Evolutionary conservation across 148 eudicot genomes (phyloP).

Genomic region (Rheum nobile): DNA sequence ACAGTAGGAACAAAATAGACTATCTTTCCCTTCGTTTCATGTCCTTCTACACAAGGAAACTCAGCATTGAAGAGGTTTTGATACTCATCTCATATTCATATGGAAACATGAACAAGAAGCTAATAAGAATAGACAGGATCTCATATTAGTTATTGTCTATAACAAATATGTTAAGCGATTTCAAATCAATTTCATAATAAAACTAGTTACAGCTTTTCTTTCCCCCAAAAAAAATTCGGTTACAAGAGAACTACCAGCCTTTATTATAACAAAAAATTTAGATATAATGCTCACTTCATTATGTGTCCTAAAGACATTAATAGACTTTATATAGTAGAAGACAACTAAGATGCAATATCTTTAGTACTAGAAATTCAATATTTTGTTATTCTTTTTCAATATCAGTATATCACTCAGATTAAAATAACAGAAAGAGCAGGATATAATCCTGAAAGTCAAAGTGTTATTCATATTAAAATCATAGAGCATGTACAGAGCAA

Average conservation of each 20-base stretch:
- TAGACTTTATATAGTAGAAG: neutral
- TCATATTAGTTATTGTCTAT: neutral
- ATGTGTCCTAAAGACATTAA: neutral
- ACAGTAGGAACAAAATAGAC: neutral
- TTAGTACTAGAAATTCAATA: neutral
- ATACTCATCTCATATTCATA: neutral
- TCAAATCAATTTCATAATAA: neutral
- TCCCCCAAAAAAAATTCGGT: neutral
- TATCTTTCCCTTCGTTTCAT: neutral
- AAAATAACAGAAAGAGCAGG: neutral
- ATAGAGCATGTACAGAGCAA: constrained; percentile 31
- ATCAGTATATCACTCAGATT: neutral
- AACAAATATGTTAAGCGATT: neutral
- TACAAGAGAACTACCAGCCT: too few relatives aligned
- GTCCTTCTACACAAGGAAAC: neutral
- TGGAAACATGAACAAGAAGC: neutral
- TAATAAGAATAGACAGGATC: neutral
- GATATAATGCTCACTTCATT: neutral
- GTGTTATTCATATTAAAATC: constrained; percentile 33
- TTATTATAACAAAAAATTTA: too few relatives aligned
- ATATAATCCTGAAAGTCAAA: neutral
- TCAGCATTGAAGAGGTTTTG: neutral
- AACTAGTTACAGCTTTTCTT: neutral
- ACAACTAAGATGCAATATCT: neutral
- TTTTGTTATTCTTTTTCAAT: neutral